These are phyloP conservation scores for Podaxis carcinomalis DNA, from an alignment of 768 basidiomycete species.

Conservation along the genomic window DNA sequence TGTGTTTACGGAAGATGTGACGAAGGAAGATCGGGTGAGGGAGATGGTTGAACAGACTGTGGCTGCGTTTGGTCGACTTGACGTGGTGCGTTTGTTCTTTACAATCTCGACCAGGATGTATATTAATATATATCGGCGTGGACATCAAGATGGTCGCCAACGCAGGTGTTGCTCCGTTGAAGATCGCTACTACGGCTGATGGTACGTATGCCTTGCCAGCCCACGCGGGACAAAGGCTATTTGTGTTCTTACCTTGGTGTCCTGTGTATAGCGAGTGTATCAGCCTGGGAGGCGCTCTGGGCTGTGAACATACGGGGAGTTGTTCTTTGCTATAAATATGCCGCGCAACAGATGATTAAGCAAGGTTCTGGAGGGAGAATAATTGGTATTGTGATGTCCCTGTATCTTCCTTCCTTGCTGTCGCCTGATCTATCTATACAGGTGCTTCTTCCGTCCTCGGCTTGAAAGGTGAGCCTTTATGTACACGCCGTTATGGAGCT, in stretches of 20 bases:
- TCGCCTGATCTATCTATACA: not conserved
- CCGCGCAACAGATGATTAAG: conserved; percentile 56
- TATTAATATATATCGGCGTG: not conserved
- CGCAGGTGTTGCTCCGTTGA: not conserved
- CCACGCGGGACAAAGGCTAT: not conserved
- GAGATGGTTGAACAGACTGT: conserved; percentile 30
- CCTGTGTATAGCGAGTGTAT: conserved; percentile 23
- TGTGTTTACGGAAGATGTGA: conserved; percentile 32
- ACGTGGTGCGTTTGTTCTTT: conserved; percentile 33
- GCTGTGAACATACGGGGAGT: conserved; percentile 53
- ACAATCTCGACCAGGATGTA: not conserved
- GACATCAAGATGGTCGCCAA: conserved; percentile 11
- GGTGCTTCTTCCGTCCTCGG: conserved; percentile 26
- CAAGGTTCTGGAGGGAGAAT: conserved; percentile 53
- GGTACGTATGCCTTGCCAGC: not conserved
- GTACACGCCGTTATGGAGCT: not conserved
- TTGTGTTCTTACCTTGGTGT: not conserved
- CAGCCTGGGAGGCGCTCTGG: conserved; percentile 37
- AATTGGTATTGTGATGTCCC: conserved; percentile 27
- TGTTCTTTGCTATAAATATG: conserved; percentile 62
- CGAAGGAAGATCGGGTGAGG: conserved; percentile 36
- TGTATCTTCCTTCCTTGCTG: not conserved
- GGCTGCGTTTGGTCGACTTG: conserved; percentile 36
- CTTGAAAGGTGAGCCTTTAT: conserved; percentile 18
- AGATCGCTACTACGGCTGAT: not conserved